phyloP scores from a whole-genome alignment of 805 yeast species.

The Candida morakotiae region DNA sequence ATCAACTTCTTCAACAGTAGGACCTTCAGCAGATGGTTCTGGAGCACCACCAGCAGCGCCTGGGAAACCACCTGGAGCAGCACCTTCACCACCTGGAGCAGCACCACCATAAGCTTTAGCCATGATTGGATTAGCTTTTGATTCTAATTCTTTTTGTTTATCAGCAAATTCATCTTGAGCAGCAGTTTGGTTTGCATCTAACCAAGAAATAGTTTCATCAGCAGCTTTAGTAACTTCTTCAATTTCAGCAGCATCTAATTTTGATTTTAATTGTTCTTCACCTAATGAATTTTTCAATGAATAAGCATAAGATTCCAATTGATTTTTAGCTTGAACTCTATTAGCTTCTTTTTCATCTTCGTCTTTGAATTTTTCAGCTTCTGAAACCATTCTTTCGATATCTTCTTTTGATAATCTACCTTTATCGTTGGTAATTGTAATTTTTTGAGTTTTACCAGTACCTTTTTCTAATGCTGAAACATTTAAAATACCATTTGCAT shows the following conservation, averaged over 20 bases:
- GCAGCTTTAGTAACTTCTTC: constrained; percentile 73
- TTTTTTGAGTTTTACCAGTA: constrained; percentile 96
- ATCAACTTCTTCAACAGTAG: constrained; percentile 54
- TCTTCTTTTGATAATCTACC: constrained; percentile 98
- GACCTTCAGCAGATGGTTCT: constrained; percentile 40
- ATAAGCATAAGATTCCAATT: constrained; percentile 92
- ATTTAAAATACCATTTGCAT: constrained; percentile 95
- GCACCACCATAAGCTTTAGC: constrained; percentile 94
- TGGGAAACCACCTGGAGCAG: constrained; percentile 54
- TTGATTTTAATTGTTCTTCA: constrained; percentile 38
- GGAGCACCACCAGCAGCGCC: constrained; percentile 49
- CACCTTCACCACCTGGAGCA: constrained; percentile 67
- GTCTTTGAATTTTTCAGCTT: constrained; percentile 96
- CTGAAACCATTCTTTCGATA: constrained; percentile 95
- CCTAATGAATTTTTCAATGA: constrained; percentile 79
- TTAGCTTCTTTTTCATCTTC: constrained; percentile 94
- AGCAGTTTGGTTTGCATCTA: constrained; percentile 91
- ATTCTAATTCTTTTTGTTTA: constrained; percentile 94
- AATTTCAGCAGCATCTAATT: constrained; percentile 57
- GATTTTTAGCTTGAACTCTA: constrained; percentile 92
- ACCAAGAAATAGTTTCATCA: constrained; percentile 85
- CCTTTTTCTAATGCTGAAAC: constrained; percentile 97
- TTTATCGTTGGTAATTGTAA: constrained; percentile 97
- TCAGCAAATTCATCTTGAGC: constrained; percentile 87
- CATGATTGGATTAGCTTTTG: constrained; percentile 93